Base-by-base conservation (phyloP, 208 protist species). In the Trypanosoma platydactyli region DNA sequence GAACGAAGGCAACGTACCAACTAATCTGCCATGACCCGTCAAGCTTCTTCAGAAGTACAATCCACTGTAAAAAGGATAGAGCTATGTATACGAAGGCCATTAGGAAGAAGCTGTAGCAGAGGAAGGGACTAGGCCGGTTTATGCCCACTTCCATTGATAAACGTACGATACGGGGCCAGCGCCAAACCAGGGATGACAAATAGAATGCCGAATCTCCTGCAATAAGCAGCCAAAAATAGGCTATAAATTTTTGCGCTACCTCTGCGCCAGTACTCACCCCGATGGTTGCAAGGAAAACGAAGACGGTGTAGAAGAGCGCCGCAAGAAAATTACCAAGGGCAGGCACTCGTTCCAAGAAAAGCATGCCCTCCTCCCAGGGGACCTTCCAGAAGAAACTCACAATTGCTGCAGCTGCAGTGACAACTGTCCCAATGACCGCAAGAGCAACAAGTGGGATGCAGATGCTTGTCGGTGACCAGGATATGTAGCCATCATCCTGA, bases 141-240 rank as follows among this genome's bases (percentile, higher is more conserved):
- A 80, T 57, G 41, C 78, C 80, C 1, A 93, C 79, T 61, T 91
- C 74, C 87, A 94, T 90, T 54, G 86, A 79, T 56, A 83, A 64
- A 33, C 85, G 87, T 42, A 89, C 33, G 46, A 75, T 69, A 30
- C 77, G 66, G 25, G 90, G 90, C 85, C 83, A 94, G 55, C 87
- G 84, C 88, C 90, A 95, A 58, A 91, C 86, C 64, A 93, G 71
- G n/a, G 90, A 94, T 45, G 83, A 85, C 33, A 84, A 45, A 68
- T 93, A 94, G 77, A 91, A 93, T 5, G 94, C 46, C 35, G 80
- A 71, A 65, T 95, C 90, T 24, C 73, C 90, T 30, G 83, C 61
- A 68, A 95, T 92, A 16, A 76, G 86, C 42, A 90, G 63, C 9
- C 30, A 52, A 74, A 95, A 86, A 69, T 87, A 91, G 29, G 15